Base-by-base conservation (phyloP, 306 rosid genomes). In the Hippophae rhamnoides region DNA sequence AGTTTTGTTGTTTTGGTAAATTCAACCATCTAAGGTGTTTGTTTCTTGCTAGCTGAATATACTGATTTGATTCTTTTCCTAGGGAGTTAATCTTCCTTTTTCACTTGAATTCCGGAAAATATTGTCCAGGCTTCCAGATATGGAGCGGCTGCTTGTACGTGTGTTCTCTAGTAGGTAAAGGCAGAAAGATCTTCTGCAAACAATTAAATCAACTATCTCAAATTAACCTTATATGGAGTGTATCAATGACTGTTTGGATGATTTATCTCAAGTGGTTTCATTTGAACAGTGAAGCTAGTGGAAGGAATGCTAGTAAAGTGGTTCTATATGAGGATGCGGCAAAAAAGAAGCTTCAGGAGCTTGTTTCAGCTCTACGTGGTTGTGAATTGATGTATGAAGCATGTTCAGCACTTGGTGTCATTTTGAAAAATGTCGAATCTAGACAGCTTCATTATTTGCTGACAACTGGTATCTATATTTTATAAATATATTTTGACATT, bases 131-230 rank as follows among this genome's bases (percentile, higher is more conserved):
- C 72, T 89, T 47, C 87, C 83, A 49, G 97, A 89, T 77, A 76
- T 89, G 83, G 95, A 89, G 81, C 79, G 97, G 62, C 66, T 86
- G 74, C 96, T 92, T 66, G 95, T 89, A 61, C 84, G 89, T 58
- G 78, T 85, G 56, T 84, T 82, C 73, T 68, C 90, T 77, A 58
- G 66, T 43, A 85, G 96, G 94, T 92, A 78, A 77, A 40, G 62
- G 54, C 64, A 40, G 46, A 66, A 71, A 59, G 57, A 58, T 51
- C 64, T 43, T 5, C 43, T 52, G 8, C 51, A 41, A 62, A 59
- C 47, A 27, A 74, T 23, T 68, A 56, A 31, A 67, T 45, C 48
- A 52, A 10, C 9, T n/a, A 25, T 31, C 38, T 31, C 38, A 31
- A 31, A 31, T 31, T 31, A 31, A 31, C 5, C 38, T 31, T 63